phyloP scores from a whole-genome alignment of 371 early-diverging fungal genomes.

The Ordospora pajunii region DNA sequence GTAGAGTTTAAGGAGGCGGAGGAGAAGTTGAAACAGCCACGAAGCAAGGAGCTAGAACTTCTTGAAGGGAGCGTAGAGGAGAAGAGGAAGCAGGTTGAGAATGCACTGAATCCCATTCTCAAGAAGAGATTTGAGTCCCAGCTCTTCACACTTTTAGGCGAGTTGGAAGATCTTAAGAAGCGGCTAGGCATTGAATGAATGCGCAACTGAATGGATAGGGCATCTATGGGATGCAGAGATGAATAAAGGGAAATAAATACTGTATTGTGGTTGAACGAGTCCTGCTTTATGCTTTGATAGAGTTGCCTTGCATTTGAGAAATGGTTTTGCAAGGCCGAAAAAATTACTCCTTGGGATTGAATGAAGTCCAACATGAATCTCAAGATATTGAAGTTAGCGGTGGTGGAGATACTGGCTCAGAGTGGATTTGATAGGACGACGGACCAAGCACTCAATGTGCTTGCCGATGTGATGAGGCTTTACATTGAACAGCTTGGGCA shows the following conservation, averaged over 20 bases:
- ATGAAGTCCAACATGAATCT: constrained; percentile 50
- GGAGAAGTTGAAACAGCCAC: not conserved
- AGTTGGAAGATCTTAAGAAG: constrained; percentile 32
- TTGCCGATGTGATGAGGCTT: constrained; percentile 39
- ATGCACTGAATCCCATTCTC: constrained; percentile 56
- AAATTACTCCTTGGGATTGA: not conserved
- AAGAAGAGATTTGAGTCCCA: constrained; percentile 54
- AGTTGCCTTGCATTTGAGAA: not conserved
- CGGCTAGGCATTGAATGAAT: not conserved
- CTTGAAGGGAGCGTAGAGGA: constrained; percentile 28
- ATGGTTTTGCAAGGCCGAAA: not conserved
- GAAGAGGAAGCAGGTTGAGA: constrained; percentile 43
- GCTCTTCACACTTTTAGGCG: constrained; percentile 30
- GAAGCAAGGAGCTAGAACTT: constrained; percentile 7
- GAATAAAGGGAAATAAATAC: not conserved
- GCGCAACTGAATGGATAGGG: too few species aligned
- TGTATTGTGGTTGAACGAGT: not conserved
- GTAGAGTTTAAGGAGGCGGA: not conserved
- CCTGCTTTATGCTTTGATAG: not conserved
- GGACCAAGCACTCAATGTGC: constrained; percentile 44
- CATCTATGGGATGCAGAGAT: too few species aligned
- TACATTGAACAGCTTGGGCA: constrained; percentile 30
- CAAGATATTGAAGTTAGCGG: constrained; percentile 41
- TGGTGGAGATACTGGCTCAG: constrained; percentile 46
- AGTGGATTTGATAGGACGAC: constrained; percentile 52